Percentiles rank a stretch among this genome's conserved stretches.
These are phyloP conservation scores for Penicillium diatomitis DNA, from an alignment of 495 filamentous ascomycete genomes.

Conservation along the genomic window DNA sequence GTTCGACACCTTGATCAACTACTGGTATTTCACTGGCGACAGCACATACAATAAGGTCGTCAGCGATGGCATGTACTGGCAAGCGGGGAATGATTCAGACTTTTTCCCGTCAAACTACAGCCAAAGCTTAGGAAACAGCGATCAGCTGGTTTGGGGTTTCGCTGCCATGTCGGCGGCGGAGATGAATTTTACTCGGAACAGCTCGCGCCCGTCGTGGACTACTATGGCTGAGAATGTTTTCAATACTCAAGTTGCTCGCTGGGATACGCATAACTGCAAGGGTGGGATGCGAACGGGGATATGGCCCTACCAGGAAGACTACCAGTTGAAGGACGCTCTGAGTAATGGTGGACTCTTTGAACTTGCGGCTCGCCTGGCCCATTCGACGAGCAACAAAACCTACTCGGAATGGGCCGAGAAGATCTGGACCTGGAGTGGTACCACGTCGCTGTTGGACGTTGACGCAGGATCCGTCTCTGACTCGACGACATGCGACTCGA, in stretches of 20 bases:
- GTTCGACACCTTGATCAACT: conserved; percentile 60
- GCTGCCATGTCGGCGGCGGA: conserved; percentile 61
- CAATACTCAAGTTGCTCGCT: conserved; percentile 51
- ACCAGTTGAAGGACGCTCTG: conserved; percentile 55
- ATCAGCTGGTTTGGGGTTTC: conserved; percentile 62
- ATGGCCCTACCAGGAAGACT: conserved; percentile 31
- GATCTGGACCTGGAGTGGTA: conserved; percentile 57
- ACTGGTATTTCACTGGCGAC: conserved; percentile 60
- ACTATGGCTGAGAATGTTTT: conserved; percentile 65
- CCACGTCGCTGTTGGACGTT: conserved; percentile 42
- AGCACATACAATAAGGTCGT: conserved; percentile 49
- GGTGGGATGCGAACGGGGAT: conserved; percentile 46
- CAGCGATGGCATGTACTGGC: conserved; percentile 45
- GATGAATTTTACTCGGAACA: conserved; percentile 50
- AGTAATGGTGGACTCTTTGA: conserved; percentile 64
- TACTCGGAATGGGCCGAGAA: conserved; percentile 63
- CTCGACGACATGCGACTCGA: conserved; percentile 34
- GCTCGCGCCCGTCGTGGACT: conserved; percentile 50
- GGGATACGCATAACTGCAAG: conserved; percentile 36
- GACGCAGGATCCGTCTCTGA: conserved; percentile 54
- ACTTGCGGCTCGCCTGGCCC: conserved; percentile 58
- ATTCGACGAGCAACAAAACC: conserved; percentile 60
- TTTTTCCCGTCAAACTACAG: conserved; percentile 57
- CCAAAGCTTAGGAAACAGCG: conserved; percentile 48
- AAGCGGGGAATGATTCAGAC: conserved; percentile 49